These are phyloP conservation scores for Collybiopsis confluens DNA, from an alignment of 768 basidiomycete species.

Conservation along the genomic window DNA sequence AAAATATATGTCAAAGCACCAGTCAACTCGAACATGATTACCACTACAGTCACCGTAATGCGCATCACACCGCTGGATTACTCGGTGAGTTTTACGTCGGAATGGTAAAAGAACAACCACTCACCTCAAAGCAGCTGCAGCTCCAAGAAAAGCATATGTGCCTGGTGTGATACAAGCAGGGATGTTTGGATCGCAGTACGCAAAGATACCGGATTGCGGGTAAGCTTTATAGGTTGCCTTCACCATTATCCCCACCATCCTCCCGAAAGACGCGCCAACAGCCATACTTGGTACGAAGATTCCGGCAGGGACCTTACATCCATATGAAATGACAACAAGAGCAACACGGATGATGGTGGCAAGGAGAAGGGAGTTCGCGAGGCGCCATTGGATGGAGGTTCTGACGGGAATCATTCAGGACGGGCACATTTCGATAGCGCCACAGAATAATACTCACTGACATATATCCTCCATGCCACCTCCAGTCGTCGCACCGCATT, in stretches of 20 bases:
- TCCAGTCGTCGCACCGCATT: constrained; percentile 57
- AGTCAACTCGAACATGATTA: constrained; percentile 96
- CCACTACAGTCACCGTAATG: constrained; percentile 96
- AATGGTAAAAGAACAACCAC: constrained; percentile 9
- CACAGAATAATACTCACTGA: constrained; percentile 63
- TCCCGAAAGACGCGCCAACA: constrained; percentile 92
- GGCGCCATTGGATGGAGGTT: constrained; percentile 87
- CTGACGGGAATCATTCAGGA: constrained; percentile 37
- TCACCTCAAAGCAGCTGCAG: constrained; percentile 91
- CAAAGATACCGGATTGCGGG: constrained; percentile 64
- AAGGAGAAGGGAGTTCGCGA: constrained; percentile 87
- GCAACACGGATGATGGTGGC: constrained; percentile 87
- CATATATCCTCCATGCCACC: constrained; percentile 90
- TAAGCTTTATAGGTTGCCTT: constrained; percentile 69
- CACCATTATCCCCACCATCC: constrained; percentile 96
- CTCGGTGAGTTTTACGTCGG: neutral
- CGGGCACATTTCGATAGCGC: too few species aligned
- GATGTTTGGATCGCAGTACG: constrained; percentile 83
- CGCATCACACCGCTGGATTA: constrained; percentile 83
- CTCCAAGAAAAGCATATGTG: constrained; percentile 96
- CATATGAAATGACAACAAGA: constrained; percentile 89
- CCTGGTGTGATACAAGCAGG: constrained; percentile 94
- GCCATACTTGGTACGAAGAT: constrained; percentile 99
- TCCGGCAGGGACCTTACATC: constrained; percentile 93
- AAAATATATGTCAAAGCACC: constrained; percentile 96